Base-by-base conservation (phyloP, 2,329 filamentous ascomycete genomes). In the Xylariales sp. region DNA sequence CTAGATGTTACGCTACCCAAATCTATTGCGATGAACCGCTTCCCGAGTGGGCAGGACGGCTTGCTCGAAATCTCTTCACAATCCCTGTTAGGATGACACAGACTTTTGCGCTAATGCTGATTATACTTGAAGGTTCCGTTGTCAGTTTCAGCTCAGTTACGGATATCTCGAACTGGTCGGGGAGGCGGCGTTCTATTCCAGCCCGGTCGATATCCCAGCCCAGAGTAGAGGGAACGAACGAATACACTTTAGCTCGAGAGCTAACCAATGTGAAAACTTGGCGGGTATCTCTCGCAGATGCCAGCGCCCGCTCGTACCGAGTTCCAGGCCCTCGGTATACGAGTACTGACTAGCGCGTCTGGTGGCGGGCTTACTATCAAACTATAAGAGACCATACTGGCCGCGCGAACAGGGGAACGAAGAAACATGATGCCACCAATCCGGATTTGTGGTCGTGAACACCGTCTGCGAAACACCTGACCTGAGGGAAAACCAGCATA, bases 301-400 rank as follows among this genome's bases (percentile, higher is more conserved):
- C 14, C 6, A 30, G 36, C 32, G 18, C n/a, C 7, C 9, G 8
- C 9, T 55, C 32, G 16, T n/a, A 14, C 34, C 23, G 9, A 28
- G 28, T 3, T 45, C 39, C 28, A 45, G 39, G 14, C 14, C 23
- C 23, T 34, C 12, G 6, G 39, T 10, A 28, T 28, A 56, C n/a
- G 54, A 56, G 18, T 45, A 43, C 45, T 45, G 23, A 41, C 54
- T 56, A 45, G 39, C 30, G 14, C 12, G 39, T 32, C 45, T 14
- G n/a, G 39, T 39, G 12, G 36, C 34, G 9, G 36, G 39, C 23
- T 45, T 45, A 28, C 23, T 56, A 32, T 45, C 54, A 45, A 45
- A 56, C 43, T 7, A n/a, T 45, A 16, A 56, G 54, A 39, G 39
- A 16, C 54, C 54, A 56, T 28, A 56, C 32, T 16, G 39, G n/a